Percentiles rank a stretch among this genome's conserved stretches.
These are phyloP conservation scores for Picea sitchensis DNA, from an alignment of 75 land plant species.

Conservation along the genomic window DNA sequence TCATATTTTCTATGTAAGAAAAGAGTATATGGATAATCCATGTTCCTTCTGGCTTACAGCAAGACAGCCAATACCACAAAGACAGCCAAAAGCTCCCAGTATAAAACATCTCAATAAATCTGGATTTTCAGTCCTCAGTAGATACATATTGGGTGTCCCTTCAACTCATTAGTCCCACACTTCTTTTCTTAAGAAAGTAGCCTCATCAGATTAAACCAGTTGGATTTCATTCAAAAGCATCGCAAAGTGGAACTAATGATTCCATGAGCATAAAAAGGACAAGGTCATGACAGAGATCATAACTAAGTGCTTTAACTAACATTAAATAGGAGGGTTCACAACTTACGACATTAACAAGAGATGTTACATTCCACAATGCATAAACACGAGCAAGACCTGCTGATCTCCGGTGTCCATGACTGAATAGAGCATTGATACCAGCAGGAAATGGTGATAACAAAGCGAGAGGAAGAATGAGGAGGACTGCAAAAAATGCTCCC, in stretches of 20 bases:
- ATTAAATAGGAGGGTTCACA: neutral
- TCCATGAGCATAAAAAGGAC: neutral
- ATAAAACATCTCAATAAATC: neutral
- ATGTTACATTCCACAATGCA: constrained; percentile 90
- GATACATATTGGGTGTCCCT: neutral
- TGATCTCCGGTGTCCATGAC: constrained; percentile 73
- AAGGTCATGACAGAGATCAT: neutral
- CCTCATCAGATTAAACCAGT: neutral
- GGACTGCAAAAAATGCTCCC: constrained; percentile 70
- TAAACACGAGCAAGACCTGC: constrained; percentile 88
- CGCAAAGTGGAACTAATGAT: neutral
- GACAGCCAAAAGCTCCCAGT: neutral
- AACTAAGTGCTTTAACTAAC: neutral
- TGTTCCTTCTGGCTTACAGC: neutral
- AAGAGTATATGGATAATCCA: neutral
- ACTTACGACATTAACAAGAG: constrained; percentile 83
- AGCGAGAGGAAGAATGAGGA: constrained; percentile 89
- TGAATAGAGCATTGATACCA: constrained; percentile 89
- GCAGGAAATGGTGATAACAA: constrained; percentile 84
- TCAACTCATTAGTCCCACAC: neutral
- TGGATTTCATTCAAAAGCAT: neutral
- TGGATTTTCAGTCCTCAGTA: too few species aligned
- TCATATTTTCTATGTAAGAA: neutral
- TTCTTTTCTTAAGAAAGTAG: neutral
- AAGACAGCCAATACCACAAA: neutral